Conservation (phyloP, 1,284 basidiomycete species). For the Irpex sp. region DNA sequence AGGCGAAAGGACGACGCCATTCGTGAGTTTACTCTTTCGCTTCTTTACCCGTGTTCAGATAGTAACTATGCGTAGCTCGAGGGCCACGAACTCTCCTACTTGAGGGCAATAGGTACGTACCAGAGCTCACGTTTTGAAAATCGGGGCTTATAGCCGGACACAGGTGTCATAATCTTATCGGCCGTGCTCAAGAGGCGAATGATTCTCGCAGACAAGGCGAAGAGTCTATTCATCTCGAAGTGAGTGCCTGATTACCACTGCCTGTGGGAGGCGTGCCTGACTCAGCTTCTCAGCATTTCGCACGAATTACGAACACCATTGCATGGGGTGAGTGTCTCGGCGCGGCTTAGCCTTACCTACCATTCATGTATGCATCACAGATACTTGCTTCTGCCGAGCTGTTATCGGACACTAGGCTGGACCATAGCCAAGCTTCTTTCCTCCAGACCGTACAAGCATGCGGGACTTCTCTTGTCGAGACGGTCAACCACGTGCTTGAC, state of each 20-base stretch:
- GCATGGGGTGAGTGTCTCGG: slow-evolving; percentile 60
- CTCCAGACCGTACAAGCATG: slow-evolving; percentile 88
- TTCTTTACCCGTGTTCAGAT: slow-evolving; percentile 9
- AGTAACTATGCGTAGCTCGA: slow-evolving; percentile 53
- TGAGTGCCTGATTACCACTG: slow-evolving; percentile 30
- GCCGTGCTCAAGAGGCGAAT: slow-evolving; percentile 91
- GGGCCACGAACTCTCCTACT: slow-evolving; percentile 89
- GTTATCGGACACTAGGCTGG: slow-evolving; percentile 78
- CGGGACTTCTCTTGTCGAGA: slow-evolving; percentile 80
- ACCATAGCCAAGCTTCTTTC: slow-evolving; percentile 82
- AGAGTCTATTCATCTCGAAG: slow-evolving; percentile 90
- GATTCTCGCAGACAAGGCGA: slow-evolving; percentile 92
- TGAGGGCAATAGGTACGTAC: slow-evolving; percentile 74
- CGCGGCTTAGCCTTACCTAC: background rate
- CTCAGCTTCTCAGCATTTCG: slow-evolving; percentile 64
- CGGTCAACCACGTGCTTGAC: slow-evolving; percentile 95
- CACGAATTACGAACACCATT: slow-evolving; percentile 91
- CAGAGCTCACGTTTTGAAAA: background rate
- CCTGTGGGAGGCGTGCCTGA: slow-evolving; percentile 16
- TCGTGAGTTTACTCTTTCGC: slow-evolving; percentile 43
- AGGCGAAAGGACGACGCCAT: slow-evolving; percentile 73
- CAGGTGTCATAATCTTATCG: slow-evolving; percentile 90
- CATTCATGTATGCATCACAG: slow-evolving; percentile 30
- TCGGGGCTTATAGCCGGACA: background rate
- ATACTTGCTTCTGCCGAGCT: slow-evolving; percentile 91